Evolutionary conservation across 1,284 basidiomycete genomes (phyloP).

Genomic region (Ustilago tritici): DNA sequence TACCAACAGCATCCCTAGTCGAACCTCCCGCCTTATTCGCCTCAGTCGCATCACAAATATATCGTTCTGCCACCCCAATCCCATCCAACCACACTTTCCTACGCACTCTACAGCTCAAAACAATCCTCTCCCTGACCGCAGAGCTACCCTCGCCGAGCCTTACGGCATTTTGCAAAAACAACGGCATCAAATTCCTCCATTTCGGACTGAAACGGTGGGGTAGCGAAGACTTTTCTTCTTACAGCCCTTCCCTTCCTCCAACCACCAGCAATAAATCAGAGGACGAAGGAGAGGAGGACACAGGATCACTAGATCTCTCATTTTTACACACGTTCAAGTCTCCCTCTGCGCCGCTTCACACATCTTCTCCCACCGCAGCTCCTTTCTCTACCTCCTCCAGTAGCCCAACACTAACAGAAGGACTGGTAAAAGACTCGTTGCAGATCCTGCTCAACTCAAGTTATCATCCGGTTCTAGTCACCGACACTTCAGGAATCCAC

Average conservation of each 20-base stretch:
- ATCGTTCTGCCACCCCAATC: constrained; percentile 52
- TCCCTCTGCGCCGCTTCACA: constrained; percentile 12
- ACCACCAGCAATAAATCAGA: no score
- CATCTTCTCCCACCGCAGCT: not conserved
- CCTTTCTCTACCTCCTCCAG: constrained; percentile 26
- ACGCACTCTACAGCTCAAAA: constrained; percentile 50
- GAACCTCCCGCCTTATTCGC: constrained; percentile 59
- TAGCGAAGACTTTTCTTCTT: not conserved
- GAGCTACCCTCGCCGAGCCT: constrained; percentile 58
- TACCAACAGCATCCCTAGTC: constrained; percentile 45
- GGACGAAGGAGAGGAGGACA: not conserved
- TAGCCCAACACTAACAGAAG: constrained; percentile 41
- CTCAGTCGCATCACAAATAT: constrained; percentile 61
- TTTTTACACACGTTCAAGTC: constrained; percentile 22
- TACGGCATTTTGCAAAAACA: constrained; percentile 39
- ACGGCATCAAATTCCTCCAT: constrained; percentile 56
- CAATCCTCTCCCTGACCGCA: constrained; percentile 61
- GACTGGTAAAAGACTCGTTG: constrained; percentile 62
- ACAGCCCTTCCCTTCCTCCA: not conserved
- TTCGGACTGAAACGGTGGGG: constrained; percentile 49
- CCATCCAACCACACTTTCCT: constrained; percentile 52
- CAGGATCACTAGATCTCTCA: constrained; percentile 10
- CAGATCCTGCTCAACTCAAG: constrained; percentile 55
- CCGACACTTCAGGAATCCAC: constrained; percentile 65
- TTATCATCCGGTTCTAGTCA: constrained; percentile 60